These are phyloP conservation scores for Gloeophyllum trabeum DNA, from an alignment of 768 basidiomycete genomes.

Conservation along the genomic window DNA sequence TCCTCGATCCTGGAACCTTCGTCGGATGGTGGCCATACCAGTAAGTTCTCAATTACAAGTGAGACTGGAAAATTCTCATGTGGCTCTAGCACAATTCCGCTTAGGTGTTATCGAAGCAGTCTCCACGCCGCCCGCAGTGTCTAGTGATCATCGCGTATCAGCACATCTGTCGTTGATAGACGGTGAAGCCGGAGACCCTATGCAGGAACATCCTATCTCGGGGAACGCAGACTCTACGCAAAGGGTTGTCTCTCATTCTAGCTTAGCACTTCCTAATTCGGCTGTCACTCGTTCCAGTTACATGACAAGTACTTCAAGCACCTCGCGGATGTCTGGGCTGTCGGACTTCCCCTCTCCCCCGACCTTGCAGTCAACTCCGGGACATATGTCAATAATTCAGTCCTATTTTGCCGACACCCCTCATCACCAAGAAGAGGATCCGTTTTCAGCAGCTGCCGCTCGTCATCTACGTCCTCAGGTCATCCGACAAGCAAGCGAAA, in stretches of 20 bases:
- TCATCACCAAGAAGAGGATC: conserved; percentile 6
- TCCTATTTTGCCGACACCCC: conserved; percentile 27
- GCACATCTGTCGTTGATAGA: conserved; percentile 15
- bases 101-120: conserved; percentile 39
- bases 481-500: too few relatives aligned
- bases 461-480: too few relatives aligned
- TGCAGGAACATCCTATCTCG: not conserved
- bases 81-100: conserved; percentile 30
- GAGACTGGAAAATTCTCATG: conserved; percentile 1
- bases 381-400: conserved; percentile 30
- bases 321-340: conserved; percentile 57
- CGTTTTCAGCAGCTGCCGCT: not conserved
- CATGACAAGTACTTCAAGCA: conserved; percentile 41
- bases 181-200: conserved; percentile 1
- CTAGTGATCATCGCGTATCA: conserved; percentile 24
- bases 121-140: conserved; percentile 35
- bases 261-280: conserved; percentile 15
- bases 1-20: conserved; percentile 21
- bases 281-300: conserved; percentile 40
- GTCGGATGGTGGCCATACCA: conserved; percentile 22
- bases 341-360: conserved; percentile 69
- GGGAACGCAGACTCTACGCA: not conserved
- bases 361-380: conserved; percentile 12
- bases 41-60: conserved; percentile 17
- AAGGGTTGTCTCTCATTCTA: conserved; percentile 11